Conservation (phyloP, 371 early-diverging fungal genomes). For the Actinomucor elegans region DNA sequence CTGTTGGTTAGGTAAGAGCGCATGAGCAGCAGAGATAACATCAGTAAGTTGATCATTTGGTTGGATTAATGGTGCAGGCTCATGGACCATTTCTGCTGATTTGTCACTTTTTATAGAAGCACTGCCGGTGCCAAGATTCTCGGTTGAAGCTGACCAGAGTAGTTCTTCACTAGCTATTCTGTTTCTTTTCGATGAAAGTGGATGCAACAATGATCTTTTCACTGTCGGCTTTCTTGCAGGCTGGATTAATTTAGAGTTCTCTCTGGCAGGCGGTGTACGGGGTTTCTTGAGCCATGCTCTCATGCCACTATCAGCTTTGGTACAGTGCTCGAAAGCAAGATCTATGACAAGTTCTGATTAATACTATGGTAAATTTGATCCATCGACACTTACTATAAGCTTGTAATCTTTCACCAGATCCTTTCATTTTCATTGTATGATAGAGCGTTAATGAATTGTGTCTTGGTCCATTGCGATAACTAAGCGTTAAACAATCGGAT, state of each 20-base stretch:
- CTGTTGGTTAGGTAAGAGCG: slow-evolving; percentile 31
- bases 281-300: slow-evolving; percentile 35
- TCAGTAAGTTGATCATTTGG: slow-evolving; percentile 20
- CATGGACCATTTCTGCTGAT: slow-evolving; percentile 11
- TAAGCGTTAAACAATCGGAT: slow-evolving; percentile 33
- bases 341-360: slow-evolving; percentile 6
- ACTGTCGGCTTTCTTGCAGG: background rate
- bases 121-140: background rate
- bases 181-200: slow-evolving; percentile 14
- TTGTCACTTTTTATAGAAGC: background rate
- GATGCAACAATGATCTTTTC: slow-evolving; percentile 19
- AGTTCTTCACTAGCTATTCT: slow-evolving; percentile 6
- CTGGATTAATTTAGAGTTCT: slow-evolving; percentile 12
- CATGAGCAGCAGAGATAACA: slow-evolving; percentile 36
- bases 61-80: slow-evolving; percentile 1
- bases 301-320: slow-evolving; percentile 42
- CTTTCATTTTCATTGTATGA: slow-evolving; percentile 50
- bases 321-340: slow-evolving; percentile 44
- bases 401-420: slow-evolving; percentile 22
- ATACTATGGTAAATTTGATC: background rate
- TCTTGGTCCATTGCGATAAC: slow-evolving; percentile 36
- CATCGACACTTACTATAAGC: slow-evolving; percentile 45
- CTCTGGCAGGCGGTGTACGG: slow-evolving; percentile 10
- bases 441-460: slow-evolving; percentile 45
- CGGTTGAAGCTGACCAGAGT: slow-evolving; percentile 12